phyloP scores from a whole-genome alignment of 1,284 basidiomycete species.

The Coriolopsis trogii region DNA sequence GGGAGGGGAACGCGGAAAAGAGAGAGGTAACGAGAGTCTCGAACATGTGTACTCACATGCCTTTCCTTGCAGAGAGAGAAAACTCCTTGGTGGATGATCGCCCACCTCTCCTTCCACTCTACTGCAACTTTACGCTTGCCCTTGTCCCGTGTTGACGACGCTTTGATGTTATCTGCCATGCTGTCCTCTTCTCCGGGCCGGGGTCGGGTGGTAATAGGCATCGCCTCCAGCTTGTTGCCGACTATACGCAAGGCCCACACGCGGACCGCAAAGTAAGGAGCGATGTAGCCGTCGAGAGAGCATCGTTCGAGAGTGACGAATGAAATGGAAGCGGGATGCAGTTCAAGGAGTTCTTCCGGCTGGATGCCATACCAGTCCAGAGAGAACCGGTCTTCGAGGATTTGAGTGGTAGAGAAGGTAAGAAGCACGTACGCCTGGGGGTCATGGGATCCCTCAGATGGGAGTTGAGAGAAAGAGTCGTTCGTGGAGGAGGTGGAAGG shows the following conservation, averaged over 20 bases:
- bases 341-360: conserved; percentile 66
- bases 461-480: conserved; percentile 15
- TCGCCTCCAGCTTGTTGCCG: conserved; percentile 27
- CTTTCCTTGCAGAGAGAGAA: conserved; percentile 58
- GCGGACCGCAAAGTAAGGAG: conserved; percentile 71
- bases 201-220: conserved; percentile 19
- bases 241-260: conserved; percentile 56
- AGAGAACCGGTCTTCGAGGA: conserved; percentile 64
- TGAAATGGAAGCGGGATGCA: conserved; percentile 48
- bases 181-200: conserved; percentile 17
- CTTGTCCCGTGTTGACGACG: conserved; percentile 23
- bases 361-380: conserved; percentile 59
- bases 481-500: conserved; percentile 20
- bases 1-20: background rate
- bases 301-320: conserved; percentile 47
- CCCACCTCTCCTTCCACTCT: conserved; percentile 69
- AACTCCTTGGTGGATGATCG: conserved; percentile 59
- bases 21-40: background rate
- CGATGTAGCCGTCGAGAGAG: conserved; percentile 50
- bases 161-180: conserved; percentile 12
- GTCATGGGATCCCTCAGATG: conserved; percentile 7
- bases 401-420: conserved; percentile 65
- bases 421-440: conserved; percentile 45
- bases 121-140: conserved; percentile 36
- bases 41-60: conserved; percentile 44